A percentile compares a stretch with the other conserved stretches of the same genome.
phyloP scores from a whole-genome alignment of 1,284 basidiomycete genomes.

The Leccinum subrobustum region DNA sequence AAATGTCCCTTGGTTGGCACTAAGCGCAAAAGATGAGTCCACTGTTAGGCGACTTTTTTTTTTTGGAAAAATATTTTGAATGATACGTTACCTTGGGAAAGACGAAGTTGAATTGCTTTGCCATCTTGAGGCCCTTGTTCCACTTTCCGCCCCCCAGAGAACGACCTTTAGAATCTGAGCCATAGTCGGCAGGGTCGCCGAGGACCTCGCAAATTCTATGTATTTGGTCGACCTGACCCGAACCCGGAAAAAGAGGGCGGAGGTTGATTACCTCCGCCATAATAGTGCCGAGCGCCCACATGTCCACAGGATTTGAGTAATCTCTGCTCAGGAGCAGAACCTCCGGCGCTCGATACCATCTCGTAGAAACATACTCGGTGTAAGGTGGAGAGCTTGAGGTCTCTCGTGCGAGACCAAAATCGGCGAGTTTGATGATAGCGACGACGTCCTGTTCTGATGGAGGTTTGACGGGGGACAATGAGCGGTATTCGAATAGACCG shows the following conservation, averaged over 20 bases:
- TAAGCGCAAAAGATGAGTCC: conserved; percentile 34
- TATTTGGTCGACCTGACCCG: conserved; percentile 92
- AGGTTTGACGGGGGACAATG: conserved; percentile 61
- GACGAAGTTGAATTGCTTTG: conserved; percentile 81
- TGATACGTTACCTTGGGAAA: conserved; percentile 75
- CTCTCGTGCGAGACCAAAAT: conserved; percentile 96
- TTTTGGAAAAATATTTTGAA: not conserved
- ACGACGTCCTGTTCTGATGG: conserved; percentile 90
- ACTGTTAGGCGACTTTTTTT: not conserved
- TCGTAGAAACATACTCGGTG: conserved; percentile 97
- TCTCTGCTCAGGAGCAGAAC: conserved; percentile 89
- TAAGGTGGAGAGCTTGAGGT: conserved; percentile 90
- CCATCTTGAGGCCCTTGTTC: conserved; percentile 84
- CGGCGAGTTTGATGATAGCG: conserved; percentile 96
- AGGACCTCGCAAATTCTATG: conserved; percentile 87
- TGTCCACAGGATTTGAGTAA: conserved; percentile 96
- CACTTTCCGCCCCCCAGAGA: conserved; percentile 86
- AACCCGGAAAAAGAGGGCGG: conserved; percentile 97
- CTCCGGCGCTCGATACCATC: conserved; percentile 99
- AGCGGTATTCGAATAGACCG: conserved; percentile 92
- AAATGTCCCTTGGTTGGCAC: conserved; percentile 77
- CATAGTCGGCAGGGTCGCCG: conserved; percentile 92
- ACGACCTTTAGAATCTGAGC: conserved; percentile 69
- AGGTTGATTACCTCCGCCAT: conserved; percentile 96
- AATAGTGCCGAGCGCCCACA: conserved; percentile 99